Evolutionary conservation across 2,329 filamentous ascomycete genomes (phyloP).

Genomic region (Sclerotinia sclerotiorum): DNA sequence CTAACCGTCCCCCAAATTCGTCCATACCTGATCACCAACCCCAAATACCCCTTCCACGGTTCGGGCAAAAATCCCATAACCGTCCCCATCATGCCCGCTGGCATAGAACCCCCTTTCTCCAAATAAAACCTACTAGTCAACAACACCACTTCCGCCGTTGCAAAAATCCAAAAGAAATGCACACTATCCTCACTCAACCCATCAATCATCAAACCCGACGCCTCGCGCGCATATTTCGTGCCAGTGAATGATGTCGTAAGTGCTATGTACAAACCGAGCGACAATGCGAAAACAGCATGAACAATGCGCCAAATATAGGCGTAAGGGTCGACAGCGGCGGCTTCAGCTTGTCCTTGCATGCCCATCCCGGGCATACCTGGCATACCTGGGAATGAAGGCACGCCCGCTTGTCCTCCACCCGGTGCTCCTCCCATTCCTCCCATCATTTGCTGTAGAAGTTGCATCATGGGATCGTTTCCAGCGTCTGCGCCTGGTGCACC

Average conservation of each 20-base stretch:
- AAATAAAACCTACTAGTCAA: constrained; percentile 70
- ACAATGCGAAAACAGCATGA: constrained; percentile 70
- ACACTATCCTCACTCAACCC: constrained; percentile 44
- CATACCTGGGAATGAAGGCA: constrained; percentile 42
- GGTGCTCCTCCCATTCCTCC: constrained; percentile 46
- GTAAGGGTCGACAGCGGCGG: constrained; percentile 45
- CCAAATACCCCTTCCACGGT: constrained; percentile 61
- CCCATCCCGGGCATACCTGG: constrained; percentile 37
- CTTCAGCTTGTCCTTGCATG: constrained; percentile 29
- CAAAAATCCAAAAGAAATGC: constrained; percentile 77
- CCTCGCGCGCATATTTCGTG: constrained; percentile 51
- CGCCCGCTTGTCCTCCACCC: constrained; percentile 38
- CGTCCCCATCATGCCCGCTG: constrained; percentile 62
- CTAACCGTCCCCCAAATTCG: constrained; percentile 72
- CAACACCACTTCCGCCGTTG: constrained; percentile 71
- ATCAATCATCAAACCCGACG: neutral
- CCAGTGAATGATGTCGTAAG: constrained; percentile 68
- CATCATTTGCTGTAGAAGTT: constrained; percentile 75
- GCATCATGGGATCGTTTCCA: constrained; percentile 65
- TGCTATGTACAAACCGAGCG: constrained; percentile 69
- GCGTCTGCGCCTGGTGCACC: constrained; percentile 29
- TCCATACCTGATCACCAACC: constrained; percentile 62
- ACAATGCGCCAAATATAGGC: constrained; percentile 68
- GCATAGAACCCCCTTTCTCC: constrained; percentile 58
- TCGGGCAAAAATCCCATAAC: constrained; percentile 65